Percentiles rank a stretch among this genome's conserved stretches.
Conservation (phyloP, 208 protist species). For the Trypanosoma platydactyli region DNA sequence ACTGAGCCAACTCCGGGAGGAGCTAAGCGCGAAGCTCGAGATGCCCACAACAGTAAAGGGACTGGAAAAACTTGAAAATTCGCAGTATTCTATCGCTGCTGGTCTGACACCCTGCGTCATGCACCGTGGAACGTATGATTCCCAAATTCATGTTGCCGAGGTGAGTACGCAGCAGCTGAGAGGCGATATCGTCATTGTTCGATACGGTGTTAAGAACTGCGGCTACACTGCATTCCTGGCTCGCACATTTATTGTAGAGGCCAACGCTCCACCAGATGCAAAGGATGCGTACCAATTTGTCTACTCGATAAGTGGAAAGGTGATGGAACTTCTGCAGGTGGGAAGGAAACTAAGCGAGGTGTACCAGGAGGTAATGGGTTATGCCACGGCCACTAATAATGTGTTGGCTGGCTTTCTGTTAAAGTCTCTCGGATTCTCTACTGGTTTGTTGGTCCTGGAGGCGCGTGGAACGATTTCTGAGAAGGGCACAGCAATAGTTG, state of each 20-base stretch:
- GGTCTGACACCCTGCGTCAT: conserved; percentile 74
- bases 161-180: conserved; percentile 43
- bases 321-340: conserved; percentile 56
- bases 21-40: conserved; percentile 65
- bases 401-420: conserved; percentile 45
- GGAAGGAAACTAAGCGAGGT: conserved; percentile 64
- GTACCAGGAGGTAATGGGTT: conserved; percentile 48
- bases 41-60: conserved; percentile 71
- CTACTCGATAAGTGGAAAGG: conserved; percentile 69
- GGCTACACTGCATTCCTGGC: conserved; percentile 80
- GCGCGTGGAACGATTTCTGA: conserved; percentile 76
- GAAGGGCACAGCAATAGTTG: conserved; percentile 63
- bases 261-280: conserved; percentile 52
- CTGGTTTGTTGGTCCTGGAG: conserved; percentile 82
- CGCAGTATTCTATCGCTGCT: conserved; percentile 64
- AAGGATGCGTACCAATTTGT: conserved; percentile 79
- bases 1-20: conserved; percentile 62
- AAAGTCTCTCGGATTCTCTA: conserved; percentile 80
- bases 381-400: conserved; percentile 46
- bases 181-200: conserved; percentile 73
- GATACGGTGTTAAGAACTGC: conserved; percentile 75
- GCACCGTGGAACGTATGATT: conserved; percentile 64
- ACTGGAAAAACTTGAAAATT: conserved; percentile 58
- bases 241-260: conserved; percentile 77
- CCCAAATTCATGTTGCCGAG: conserved; percentile 61